Evolutionary conservation across 208 protist genomes (phyloP), one percentile per base, ranked within the genome.

Genomic region (Trypanosomatidae sp.): DNA sequence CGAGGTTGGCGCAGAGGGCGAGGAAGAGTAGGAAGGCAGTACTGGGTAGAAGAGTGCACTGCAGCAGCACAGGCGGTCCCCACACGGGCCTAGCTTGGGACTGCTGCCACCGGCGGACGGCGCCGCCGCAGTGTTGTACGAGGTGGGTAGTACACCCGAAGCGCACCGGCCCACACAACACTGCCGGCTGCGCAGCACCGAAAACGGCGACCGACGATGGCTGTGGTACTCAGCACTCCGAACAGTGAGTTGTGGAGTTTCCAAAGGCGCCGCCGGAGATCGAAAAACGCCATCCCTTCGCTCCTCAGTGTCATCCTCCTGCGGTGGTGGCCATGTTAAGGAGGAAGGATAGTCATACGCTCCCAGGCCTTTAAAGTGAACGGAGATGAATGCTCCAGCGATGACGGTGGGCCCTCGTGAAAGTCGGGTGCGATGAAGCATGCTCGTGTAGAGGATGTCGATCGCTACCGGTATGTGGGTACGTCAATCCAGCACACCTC

Each of bases 141-240:
- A 60, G 1, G 52, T 19, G 5, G 77, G 68, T 15, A 85, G 69
- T 53, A 93, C 58, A 22, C 76, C 73, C 22, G 80, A 55, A 6
- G 82, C 79, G 56, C 90, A 95, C 43, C 68, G 68, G 13, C 76
- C 82, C 8, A 80, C 80, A 15, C 66, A 55, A 3, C 66, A 74
- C 25, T 84, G 80, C 30, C 82, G 81, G 33, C 81, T 86, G 22
- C 88, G 73, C 22, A 95, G 74, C 19, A 93, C 82, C 0, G 90
- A 80, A 55, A 88, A 95, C 3, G 88, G 82, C 3, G 90, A 95
- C n/a, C 90, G 90, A 49, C 43, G 22, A 71, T 80, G 22, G 0
- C 77, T 62, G 46, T 60, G 28, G 60, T 71, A 70, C 50, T 69
- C 66, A 25, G 12, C 9, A 44, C 62, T 13, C 44, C 12, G 12